phyloP scores from a whole-genome alignment of 2,329 filamentous ascomycete genomes.

The Fusarium keratoplasticum region DNA sequence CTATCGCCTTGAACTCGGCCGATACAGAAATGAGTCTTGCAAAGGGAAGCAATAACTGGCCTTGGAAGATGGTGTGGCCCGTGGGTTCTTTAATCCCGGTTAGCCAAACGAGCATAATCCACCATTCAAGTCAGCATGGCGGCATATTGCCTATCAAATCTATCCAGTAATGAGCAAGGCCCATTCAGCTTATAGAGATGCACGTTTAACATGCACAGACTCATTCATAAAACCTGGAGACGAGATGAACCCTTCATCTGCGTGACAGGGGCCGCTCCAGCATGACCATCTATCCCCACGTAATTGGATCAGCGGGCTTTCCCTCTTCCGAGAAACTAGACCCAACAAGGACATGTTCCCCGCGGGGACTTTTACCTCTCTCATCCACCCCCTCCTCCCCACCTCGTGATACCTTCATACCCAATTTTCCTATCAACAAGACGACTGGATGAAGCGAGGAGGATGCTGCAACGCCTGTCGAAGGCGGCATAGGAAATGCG shows the following conservation, averaged over 20 bases:
- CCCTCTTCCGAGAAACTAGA: not conserved
- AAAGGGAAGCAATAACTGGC: not conserved
- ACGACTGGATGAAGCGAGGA: slow-evolving; percentile 20
- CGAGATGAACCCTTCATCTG: not conserved
- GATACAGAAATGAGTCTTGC: not conserved
- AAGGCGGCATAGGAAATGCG: slow-evolving; percentile 24
- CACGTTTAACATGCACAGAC: not conserved
- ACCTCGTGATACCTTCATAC: not conserved
- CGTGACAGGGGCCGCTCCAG: not conserved
- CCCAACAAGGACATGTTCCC: slow-evolving; percentile 1
- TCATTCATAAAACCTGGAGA: not conserved
- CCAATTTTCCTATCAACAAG: not conserved
- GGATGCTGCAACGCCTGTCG: slow-evolving; percentile 22
- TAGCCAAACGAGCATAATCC: not conserved
- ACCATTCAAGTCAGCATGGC: not conserved
- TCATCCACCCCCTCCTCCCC: not conserved
- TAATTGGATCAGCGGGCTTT: not conserved
- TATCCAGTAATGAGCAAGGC: not conserved
- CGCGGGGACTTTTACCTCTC: slow-evolving; percentile 2
- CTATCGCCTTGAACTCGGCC: not conserved
- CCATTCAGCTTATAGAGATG: not conserved
- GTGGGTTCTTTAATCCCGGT: not conserved
- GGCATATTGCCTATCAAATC: not conserved
- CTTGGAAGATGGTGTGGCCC: not conserved
- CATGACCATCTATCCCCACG: not conserved